A percentile compares a stretch with the other conserved stretches of the same genome.
Conservation (phyloP, 129 eudicot species). For the Chrysanthemum seticuspe region DNA sequence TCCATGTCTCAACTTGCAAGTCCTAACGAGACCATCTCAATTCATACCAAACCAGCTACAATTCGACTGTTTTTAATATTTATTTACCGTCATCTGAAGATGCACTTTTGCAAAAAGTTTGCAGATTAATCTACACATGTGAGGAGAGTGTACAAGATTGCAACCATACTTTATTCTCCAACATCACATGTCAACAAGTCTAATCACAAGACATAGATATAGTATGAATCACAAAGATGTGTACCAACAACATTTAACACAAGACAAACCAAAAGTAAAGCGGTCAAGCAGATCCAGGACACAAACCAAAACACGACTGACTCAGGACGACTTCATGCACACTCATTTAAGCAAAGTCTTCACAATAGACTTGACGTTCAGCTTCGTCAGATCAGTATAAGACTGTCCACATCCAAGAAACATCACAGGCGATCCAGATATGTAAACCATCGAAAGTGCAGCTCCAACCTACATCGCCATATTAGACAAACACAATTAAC, state of each 20-base stretch:
- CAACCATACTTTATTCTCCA: too few relatives aligned
- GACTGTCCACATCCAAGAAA: conserved; percentile 99
- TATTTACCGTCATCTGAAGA: too few relatives aligned
- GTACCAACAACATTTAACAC: conserved; percentile 17
- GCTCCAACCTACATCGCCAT: conserved; percentile 78
- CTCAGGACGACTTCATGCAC: conserved; percentile 5
- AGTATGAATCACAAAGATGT: conserved; percentile 10
- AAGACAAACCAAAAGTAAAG: conserved; percentile 12
- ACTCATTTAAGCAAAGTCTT: conserved; percentile 87
- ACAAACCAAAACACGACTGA: conserved; percentile 4
- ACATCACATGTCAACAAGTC: too few relatives aligned
- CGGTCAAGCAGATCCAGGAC: conserved; percentile 16
- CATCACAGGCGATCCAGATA: conserved; percentile 98
- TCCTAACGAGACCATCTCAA: too few relatives aligned
- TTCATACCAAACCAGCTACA: too few relatives aligned
- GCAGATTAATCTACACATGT: too few relatives aligned
- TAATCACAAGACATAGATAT: too few relatives aligned
- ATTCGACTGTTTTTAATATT: too few relatives aligned
- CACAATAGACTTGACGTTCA: conserved; percentile 85
- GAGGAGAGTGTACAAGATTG: too few relatives aligned
- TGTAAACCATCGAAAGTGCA: conserved; percentile 97
- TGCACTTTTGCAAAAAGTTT: too few relatives aligned
- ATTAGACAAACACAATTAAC: conserved; percentile 7
- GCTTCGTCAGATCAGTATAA: conserved; percentile 91
- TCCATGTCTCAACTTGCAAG: too few relatives aligned